Conservation (phyloP, 495 filamentous ascomycete species). For the Penicillium desertorum region DNA sequence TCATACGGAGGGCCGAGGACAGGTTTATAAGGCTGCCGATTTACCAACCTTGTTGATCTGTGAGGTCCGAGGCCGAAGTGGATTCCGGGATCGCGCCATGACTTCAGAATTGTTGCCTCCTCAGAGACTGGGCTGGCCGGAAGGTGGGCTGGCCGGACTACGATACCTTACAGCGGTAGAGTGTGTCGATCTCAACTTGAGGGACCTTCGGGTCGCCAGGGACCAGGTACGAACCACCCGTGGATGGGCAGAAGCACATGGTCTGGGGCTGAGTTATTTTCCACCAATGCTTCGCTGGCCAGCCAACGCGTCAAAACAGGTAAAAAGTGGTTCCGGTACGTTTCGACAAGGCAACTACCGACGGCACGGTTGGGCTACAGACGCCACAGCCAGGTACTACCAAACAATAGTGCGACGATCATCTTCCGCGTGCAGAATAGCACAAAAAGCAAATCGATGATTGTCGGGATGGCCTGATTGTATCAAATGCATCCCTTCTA, state of each 20-base stretch:
- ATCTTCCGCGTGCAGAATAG: conserved; percentile 19
- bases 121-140: conserved; percentile 7
- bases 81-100: conserved; percentile 23
- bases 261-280: conserved; percentile 16
- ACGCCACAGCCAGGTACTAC: conserved; percentile 9
- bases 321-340: conserved; percentile 7
- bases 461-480: conserved; percentile 19
- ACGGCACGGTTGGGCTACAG: conserved; percentile 15
- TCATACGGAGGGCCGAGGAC: neutral
- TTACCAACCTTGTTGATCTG: neutral
- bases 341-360: conserved; percentile 20
- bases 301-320: conserved; percentile 1
- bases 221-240: conserved; percentile 2
- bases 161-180: neutral
- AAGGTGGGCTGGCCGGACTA: neutral
- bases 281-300: conserved; percentile 1
- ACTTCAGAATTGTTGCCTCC: conserved; percentile 16
- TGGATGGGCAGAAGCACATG: conserved; percentile 5
- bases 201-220: conserved; percentile 9
- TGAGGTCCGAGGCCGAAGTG: conserved; percentile 5
- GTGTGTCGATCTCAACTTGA: conserved; percentile 20
- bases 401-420: conserved; percentile 22
- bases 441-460: neutral
- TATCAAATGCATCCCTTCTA: conserved; percentile 7
- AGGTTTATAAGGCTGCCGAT: conserved; percentile 19